Base-by-base conservation (phyloP, 768 basidiomycete species). In the Mycena floridula region DNA sequence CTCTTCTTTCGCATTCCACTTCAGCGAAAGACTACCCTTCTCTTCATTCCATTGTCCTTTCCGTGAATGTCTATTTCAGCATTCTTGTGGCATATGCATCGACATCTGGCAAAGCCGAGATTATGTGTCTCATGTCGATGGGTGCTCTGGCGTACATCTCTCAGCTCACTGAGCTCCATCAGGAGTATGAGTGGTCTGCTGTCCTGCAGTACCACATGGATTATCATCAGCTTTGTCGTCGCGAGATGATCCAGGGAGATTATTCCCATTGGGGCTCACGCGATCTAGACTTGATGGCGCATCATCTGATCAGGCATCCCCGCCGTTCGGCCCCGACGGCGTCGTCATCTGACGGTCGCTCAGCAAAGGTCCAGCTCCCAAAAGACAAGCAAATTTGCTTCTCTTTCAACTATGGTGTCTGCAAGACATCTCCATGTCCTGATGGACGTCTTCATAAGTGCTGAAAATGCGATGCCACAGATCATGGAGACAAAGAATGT, bases 181-280 rank as follows among this genome's bases (percentile, higher is more conserved):
- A 48, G 42, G 41, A 44, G 26, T 54, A 39, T 25, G 40, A 50
- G 28, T 54, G 52, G 52, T 26, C 49, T 7, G 46, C 38, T 22
- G 52, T 54, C 5, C 43, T 54, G n/a, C 43, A 46, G 2, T 54
- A 54, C 35, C 52, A 50, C 35, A 40, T 49, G 32, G 38, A 48
- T 12, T 54, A 48, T 27, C 44, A 48, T 38, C 44, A 40, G 27
- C 24, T 44, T 8, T 47, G 52, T 5, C 37, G 44, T n/a, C 42
- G 38, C 32, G 44, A 54, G n/a, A 54, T 54, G 52, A 45, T 45
- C 25, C 9, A 37, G 9, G 52, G 52, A 9, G 23, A 50, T 24
- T 53, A 50, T 24, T 43, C 42, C 7, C 37, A 37, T 7, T 53
- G 49, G 52, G 49, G 37, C 15, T 42, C 36, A 16, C 40, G 43